Conservation (phyloP, 2,329 filamentous ascomycete species). For the Pleurostoma richardsiae region DNA sequence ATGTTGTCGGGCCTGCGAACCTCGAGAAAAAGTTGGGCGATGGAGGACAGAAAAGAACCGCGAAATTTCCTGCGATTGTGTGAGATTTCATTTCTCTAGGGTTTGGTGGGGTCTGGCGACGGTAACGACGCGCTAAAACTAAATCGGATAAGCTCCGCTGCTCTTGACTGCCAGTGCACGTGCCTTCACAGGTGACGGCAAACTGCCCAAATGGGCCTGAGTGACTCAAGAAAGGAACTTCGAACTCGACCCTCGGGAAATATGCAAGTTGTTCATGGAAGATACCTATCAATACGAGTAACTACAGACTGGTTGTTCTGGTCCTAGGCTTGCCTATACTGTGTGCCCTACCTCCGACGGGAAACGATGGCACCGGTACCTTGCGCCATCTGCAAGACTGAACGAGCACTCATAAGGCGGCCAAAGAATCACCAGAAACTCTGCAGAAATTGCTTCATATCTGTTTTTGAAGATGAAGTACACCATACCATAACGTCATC, state of each 20-base stretch:
- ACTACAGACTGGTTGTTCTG: too few relatives aligned
- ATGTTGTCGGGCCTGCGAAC: slow-evolving; percentile 30
- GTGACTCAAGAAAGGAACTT: too few relatives aligned
- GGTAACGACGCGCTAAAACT: too few relatives aligned
- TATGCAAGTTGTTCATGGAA: too few relatives aligned
- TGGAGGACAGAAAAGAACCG: slow-evolving; percentile 1
- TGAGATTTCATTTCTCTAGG: background rate
- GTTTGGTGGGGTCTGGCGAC: background rate
- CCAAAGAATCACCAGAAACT: slow-evolving; percentile 94
- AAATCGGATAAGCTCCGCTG: too few relatives aligned
- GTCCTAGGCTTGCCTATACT: too few relatives aligned
- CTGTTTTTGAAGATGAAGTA: slow-evolving; percentile 85
- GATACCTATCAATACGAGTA: too few relatives aligned
- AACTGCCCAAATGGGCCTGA: too few relatives aligned
- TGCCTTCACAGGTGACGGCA: too few relatives aligned
- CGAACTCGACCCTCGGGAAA: too few relatives aligned
- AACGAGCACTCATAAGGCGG: slow-evolving; percentile 82
- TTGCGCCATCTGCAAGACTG: slow-evolving; percentile 71
- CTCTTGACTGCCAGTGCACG: too few relatives aligned
- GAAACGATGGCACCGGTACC: slow-evolving; percentile 66
- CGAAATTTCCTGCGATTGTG: background rate
- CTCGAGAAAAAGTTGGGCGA: slow-evolving; percentile 10
- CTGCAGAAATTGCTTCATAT: slow-evolving; percentile 83
- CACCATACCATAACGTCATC: slow-evolving; percentile 86
- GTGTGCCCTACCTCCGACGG: background rate